Base-by-base conservation (phyloP, 1,284 basidiomycete genomes). In the Irpex rosettiformis region DNA sequence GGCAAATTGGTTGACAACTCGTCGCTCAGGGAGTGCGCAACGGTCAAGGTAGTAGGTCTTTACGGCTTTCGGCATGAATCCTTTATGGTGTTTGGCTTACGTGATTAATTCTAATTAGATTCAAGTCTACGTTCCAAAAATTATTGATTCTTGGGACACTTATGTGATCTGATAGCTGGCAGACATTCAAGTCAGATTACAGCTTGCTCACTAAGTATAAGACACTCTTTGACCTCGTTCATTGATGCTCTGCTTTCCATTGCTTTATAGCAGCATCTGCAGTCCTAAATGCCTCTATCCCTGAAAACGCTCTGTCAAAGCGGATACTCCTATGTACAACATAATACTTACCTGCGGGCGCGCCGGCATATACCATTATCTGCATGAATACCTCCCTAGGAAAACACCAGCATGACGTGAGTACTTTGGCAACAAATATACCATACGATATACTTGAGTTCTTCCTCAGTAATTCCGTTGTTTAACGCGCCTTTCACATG, bases 241-340 rank as follows among this genome's bases (percentile, higher is more conserved):
- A n/a, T 25, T 18, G 24, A 51, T 51, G 48, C 18, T 51, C 48
- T 29, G 48, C 48, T 27, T 51, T 51, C 48, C 48, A 51, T 11
- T 51, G n/a, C 27, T 51, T 51, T 8, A 51, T 51, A 2, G 48
- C 48, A 27, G 25, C 48, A 18, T 51, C 48, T 6, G 48, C 48
- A 8, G 48, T 51, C 24, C 48, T 51, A 18, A 51, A 51, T 29
- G 48, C 16, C 27, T 51, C 48, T 25, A 51, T 51, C 16, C 48
- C 48, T 51, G 21, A 27, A 16, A 40, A 18, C 24, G 18, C 8
- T 25, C 48, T 27, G 24, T 8, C 16, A 10, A 16, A 18, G 48
- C 22, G 24, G 21, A 29, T 13, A 11, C 22, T 18, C 24, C 27
- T 27, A 51, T 29, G 24, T 13, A 7, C 18, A 25, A 51, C n/a